Conservation (phyloP, 805 yeast species). For the Candida vartiovaarae region DNA sequence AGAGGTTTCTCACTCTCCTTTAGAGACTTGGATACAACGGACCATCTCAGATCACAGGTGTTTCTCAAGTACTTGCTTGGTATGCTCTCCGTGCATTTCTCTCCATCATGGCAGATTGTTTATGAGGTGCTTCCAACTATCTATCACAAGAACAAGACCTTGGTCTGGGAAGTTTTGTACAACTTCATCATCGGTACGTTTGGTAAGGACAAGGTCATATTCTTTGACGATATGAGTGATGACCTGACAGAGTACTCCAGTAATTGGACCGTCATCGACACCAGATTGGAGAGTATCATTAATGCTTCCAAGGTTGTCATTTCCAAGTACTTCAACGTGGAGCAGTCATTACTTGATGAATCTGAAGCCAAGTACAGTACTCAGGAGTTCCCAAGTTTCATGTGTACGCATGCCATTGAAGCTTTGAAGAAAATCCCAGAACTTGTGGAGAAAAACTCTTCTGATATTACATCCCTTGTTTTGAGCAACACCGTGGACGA, state of each 20-base stretch:
- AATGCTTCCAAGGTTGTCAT: constrained; percentile 5
- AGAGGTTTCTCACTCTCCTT: constrained; percentile 47
- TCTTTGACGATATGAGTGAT: constrained; percentile 10
- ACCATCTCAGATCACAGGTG: constrained; percentile 21
- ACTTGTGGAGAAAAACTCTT: constrained; percentile 60
- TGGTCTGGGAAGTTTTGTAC: constrained; percentile 51
- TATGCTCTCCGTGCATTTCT: constrained; percentile 62
- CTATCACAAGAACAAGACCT: constrained; percentile 31
- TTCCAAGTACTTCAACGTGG: constrained; percentile 5
- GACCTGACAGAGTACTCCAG: constrained; percentile 6
- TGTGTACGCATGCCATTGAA: constrained; percentile 49
- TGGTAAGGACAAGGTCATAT: background rate
- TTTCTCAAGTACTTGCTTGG: constrained; percentile 57
- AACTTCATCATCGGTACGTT: constrained; percentile 25
- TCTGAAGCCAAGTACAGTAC: constrained; percentile 11
- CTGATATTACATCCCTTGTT: constrained; percentile 51
- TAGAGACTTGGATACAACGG: constrained; percentile 23
- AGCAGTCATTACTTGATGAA: constrained; percentile 6
- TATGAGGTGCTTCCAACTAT: constrained; percentile 49
- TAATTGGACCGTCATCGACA: constrained; percentile 16
- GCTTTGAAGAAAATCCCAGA: constrained; percentile 52
- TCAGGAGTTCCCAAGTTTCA: constrained; percentile 10
- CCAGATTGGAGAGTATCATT: constrained; percentile 13
- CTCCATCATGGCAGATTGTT: constrained; percentile 82
- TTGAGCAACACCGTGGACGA: constrained; percentile 23